phyloP scores from a whole-genome alignment of 1,284 basidiomycete species.

The Papiliotrema nemorosa region DNA sequence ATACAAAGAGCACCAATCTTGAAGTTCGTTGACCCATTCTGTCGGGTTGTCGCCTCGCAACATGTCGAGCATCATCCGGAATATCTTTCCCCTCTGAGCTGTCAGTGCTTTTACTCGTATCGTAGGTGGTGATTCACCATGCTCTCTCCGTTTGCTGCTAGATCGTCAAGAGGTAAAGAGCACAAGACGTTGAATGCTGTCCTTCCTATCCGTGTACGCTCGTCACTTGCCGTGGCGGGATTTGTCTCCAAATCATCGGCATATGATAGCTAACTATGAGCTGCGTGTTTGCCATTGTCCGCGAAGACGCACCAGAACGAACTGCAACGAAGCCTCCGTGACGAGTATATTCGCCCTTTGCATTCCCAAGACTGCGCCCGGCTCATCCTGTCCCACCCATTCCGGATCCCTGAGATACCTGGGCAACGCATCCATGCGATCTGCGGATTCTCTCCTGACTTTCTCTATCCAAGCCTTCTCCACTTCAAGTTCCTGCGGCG shows the following conservation, averaged over 20 bases:
- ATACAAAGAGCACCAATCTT: constrained; percentile 38
- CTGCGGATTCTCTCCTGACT: constrained; percentile 5
- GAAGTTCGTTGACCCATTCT: constrained; percentile 21
- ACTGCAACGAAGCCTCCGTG: constrained; percentile 37
- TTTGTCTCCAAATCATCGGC: constrained; percentile 17
- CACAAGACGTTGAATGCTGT: constrained; percentile 21
- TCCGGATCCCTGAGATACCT: constrained; percentile 9
- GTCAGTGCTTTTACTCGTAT: not conserved
- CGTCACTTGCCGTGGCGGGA: constrained; percentile 11
- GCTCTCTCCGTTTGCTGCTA: constrained; percentile 44
- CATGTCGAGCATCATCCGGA: constrained; percentile 28
- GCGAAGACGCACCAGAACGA: constrained; percentile 33
- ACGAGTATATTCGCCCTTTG: constrained; percentile 42
- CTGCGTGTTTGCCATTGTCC: not conserved
- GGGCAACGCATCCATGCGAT: constrained; percentile 4
- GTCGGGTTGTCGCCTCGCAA: constrained; percentile 17
- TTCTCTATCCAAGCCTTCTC: constrained; percentile 9
- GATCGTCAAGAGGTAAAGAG: constrained; percentile 36
- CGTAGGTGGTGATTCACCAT: constrained; percentile 21
- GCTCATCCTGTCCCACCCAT: constrained; percentile 13
- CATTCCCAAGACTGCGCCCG: constrained; percentile 32
- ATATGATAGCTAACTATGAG: constrained; percentile 16
- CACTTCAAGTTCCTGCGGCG: not conserved
- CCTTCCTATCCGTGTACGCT: constrained; percentile 18
- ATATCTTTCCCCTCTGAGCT: constrained; percentile 29